These are phyloP conservation scores for Leccinum fibrillosum DNA, from an alignment of 768 basidiomycete genomes.

Conservation along the genomic window DNA sequence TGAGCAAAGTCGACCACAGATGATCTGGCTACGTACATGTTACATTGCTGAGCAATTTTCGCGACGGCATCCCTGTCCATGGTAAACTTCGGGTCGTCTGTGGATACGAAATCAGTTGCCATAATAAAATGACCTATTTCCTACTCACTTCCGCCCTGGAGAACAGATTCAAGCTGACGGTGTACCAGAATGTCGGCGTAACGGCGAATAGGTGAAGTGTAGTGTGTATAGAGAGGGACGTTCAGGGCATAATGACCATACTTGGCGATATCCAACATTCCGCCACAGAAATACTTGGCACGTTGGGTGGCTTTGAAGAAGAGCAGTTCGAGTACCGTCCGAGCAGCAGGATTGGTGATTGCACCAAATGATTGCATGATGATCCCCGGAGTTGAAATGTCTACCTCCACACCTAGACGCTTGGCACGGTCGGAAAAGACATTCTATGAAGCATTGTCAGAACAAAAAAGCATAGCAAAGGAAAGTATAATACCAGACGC, in stretches of 20 bases:
- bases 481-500: constrained; percentile 54
- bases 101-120: constrained; percentile 3
- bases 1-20: constrained; percentile 3
- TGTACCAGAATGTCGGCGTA: constrained; percentile 95
- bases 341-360: constrained; percentile 69
- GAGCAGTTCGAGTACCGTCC: constrained; percentile 76
- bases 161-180: constrained; percentile 89
- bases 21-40: constrained; percentile 60
- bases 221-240: constrained; percentile 89
- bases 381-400: constrained; percentile 72
- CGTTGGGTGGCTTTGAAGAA: constrained; percentile 90
- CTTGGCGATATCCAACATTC: constrained; percentile 99
- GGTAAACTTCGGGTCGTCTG: constrained; percentile 82
- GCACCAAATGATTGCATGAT: constrained; percentile 83
- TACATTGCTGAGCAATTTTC: constrained; percentile 97
- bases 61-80: constrained; percentile 99
- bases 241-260: constrained; percentile 92
- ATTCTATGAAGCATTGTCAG: constrained; percentile 44
- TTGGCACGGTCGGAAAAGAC: constrained; percentile 78
- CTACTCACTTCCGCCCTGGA: constrained; percentile 63
- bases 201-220: constrained; percentile 89
- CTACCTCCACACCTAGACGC: constrained; percentile 80
- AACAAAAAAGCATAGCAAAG: not conserved
- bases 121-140: not conserved
- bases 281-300: constrained; percentile 98